Percentiles rank a stretch among this genome's conserved stretches.
These are phyloP conservation scores for Micractinium conductrix DNA, from an alignment of 139 green algal genomes.

Conservation along the genomic window DNA sequence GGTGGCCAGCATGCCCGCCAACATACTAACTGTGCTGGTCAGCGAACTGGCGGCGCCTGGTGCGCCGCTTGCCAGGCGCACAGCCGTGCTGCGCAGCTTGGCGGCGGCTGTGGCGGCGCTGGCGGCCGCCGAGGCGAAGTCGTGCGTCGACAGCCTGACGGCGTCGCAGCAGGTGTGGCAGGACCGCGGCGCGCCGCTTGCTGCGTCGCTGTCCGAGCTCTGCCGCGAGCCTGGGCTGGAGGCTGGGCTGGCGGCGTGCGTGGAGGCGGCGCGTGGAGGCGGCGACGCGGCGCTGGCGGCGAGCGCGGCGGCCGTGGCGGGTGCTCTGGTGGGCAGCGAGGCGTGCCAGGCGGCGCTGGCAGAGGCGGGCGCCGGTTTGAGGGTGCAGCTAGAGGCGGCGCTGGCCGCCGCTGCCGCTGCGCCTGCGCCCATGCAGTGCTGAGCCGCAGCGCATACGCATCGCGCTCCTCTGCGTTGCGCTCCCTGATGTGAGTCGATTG, in stretches of 20 bases:
- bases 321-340: conserved; percentile 8
- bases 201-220: conserved; percentile 31
- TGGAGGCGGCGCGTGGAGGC: neutral
- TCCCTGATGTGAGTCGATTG: no score
- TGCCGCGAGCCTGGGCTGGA: conserved; percentile 20
- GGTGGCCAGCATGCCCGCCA: conserved; percentile 19
- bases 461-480: no score
- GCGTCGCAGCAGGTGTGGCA: conserved; percentile 39
- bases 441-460: no score
- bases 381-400: neutral
- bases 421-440: neutral
- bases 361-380: neutral
- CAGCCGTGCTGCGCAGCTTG: conserved; percentile 9
- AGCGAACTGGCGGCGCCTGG: neutral
- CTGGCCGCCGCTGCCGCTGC: neutral
- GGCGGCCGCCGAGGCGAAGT: conserved; percentile 14
- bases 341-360: neutral
- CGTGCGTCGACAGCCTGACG: conserved; percentile 21
- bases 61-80: neutral
- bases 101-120: neutral
- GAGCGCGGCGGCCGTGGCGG: neutral
- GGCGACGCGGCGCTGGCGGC: neutral
- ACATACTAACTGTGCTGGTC: conserved; percentile 32
- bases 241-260: neutral
- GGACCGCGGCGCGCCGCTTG: conserved; percentile 15